Base-by-base conservation (phyloP, 805 yeast species). In the Lipomyces starkeyi region DNA sequence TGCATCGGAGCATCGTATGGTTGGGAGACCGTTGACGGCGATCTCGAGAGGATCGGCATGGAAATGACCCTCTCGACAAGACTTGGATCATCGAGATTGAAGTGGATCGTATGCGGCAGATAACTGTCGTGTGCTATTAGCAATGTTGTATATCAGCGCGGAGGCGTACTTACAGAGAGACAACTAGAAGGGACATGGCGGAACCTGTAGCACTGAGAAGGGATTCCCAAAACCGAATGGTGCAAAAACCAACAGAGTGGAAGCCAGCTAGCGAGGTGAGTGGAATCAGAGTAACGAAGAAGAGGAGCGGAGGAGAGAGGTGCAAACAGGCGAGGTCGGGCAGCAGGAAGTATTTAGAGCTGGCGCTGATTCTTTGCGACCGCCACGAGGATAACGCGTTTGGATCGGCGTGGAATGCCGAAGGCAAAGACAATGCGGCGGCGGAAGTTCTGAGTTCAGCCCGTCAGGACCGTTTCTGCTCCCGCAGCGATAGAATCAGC, bases 81-180 rank as follows among this genome's bases (percentile, higher is more conserved):
- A 25, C 59, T 20, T n/a, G 72, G 73, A 37, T 71, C 70, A 55
- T 73, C 73, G 29, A 73, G 53, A 34, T 68, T 71, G 68, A 73
- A 73, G 64, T 64, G 67, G 59, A 73, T 61, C 27, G 75, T 73
- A 59, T 73, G 70, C 43, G 75, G 75, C 11, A 73, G 73, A 40
- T 70, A 71, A 29, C 74, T 72, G 53, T 20, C n/a, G 5, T 27
- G 8, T 14, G 9, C 17, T 53, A 13, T 35, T 25, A 20, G 27
- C 32, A 22, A 20, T 20, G 49, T 11, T 22, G 43, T 6, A 20
- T 11, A 47, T 27, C 56, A 22, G 25, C 25, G 25, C 9, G 43
- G 25, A 20, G 17, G 17, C 8, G 43, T 7, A 35, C 74, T n/a
- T 71, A 72, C 73, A 73, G 57, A n/a, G 74, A 73, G 7, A 73